phyloP scores from a whole-genome alignment of 75 land plant genomes.

The Isoetes taiwanensis region DNA sequence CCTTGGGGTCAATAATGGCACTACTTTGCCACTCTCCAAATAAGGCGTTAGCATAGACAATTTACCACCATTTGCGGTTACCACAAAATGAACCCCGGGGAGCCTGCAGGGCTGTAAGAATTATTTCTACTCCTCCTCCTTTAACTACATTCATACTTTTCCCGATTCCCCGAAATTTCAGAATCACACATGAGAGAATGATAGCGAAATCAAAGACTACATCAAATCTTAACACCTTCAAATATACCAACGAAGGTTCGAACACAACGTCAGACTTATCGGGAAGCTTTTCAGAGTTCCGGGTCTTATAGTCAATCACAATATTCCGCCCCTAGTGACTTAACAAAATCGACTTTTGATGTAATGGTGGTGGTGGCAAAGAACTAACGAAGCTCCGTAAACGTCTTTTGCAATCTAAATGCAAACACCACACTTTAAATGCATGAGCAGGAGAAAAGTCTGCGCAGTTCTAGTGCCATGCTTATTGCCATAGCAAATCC shows the following conservation, averaged over 20 bases:
- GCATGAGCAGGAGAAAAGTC: too few relatives aligned
- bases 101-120: conserved; percentile 26
- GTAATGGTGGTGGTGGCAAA: conserved; percentile 36
- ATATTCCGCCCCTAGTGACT: conserved; percentile 36
- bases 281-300: conserved; percentile 21
- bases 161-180: conserved; percentile 27
- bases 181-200: too few relatives aligned
- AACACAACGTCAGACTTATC: conserved; percentile 45
- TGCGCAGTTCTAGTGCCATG: too few relatives aligned
- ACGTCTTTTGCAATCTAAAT: conserved; percentile 33
- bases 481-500: too few relatives aligned
- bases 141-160: conserved; percentile 32
- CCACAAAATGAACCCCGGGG: conserved; percentile 19
- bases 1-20: conserved; percentile 37
- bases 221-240: too few relatives aligned
- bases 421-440: too few relatives aligned
- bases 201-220: too few relatives aligned
- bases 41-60: conserved; percentile 25
- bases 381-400: conserved; percentile 37
- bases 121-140: conserved; percentile 29
- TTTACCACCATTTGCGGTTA: conserved; percentile 16
- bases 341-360: conserved; percentile 27
- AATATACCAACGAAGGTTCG: conserved; percentile 40
- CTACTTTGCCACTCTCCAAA: conserved; percentile 36
- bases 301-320: conserved; percentile 41